Evolutionary conservation across 2,329 filamentous ascomycete genomes (phyloP).

Genomic region (Exophiala phaeomuriformis): DNA sequence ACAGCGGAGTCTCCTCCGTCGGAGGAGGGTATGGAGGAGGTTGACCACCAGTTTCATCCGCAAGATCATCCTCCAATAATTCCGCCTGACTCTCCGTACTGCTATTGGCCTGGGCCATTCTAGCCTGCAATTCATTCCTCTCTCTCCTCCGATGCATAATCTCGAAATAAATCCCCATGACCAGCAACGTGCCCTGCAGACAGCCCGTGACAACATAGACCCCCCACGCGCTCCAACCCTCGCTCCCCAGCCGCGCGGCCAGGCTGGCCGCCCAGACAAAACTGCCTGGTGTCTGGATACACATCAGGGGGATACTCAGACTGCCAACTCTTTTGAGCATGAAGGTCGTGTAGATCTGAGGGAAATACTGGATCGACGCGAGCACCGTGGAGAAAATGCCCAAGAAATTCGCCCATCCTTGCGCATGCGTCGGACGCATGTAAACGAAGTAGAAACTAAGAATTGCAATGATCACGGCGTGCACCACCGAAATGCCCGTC

Average conservation of each 20-base stretch:
- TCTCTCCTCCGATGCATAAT: constrained; percentile 17
- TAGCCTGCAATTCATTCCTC: constrained; percentile 16
- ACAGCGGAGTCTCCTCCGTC: neutral
- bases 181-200: constrained; percentile 74
- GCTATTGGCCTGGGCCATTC: constrained; percentile 13
- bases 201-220: constrained; percentile 79
- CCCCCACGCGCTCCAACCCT: constrained; percentile 93
- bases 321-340: constrained; percentile 78
- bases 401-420: constrained; percentile 75
- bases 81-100: neutral
- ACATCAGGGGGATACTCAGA: constrained; percentile 95
- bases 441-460: constrained; percentile 54
- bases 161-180: constrained; percentile 69
- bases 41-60: neutral
- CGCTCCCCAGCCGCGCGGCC: constrained; percentile 66
- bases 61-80: neutral
- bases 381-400: constrained; percentile 72
- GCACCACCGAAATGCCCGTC: constrained; percentile 62
- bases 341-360: constrained; percentile 91
- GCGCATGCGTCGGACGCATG: constrained; percentile 56
- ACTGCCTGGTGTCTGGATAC: constrained; percentile 90
- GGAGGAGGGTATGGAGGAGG: neutral
- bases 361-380: constrained; percentile 83
- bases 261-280: constrained; percentile 84
- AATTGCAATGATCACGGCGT: constrained; percentile 64